These are phyloP conservation scores for Paramyrothecium sp. DNA, from an alignment of 2,329 filamentous ascomycete species.

Conservation along the genomic window DNA sequence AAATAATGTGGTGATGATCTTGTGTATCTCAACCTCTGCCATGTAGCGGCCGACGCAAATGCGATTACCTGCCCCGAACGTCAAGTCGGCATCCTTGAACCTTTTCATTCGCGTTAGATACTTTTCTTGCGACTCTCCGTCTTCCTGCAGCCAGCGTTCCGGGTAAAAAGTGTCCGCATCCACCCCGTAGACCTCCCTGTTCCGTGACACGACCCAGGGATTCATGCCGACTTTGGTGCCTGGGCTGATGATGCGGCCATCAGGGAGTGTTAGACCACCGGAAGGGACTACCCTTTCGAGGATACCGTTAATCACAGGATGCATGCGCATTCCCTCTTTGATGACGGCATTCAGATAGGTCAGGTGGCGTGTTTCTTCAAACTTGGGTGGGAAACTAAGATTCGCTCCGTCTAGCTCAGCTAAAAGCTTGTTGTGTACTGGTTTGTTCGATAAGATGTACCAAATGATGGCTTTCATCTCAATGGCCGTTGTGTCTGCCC, in stretches of 20 bases:
- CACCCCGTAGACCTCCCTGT: conserved; percentile 39
- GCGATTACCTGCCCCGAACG: neutral
- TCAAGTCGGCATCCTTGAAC: neutral
- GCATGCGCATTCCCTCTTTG: conserved; percentile 47
- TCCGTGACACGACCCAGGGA: conserved; percentile 34
- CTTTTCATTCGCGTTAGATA: neutral
- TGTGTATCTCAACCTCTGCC: neutral
- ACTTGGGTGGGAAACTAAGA: neutral
- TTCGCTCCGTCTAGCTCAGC: neutral
- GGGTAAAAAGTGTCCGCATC: conserved; percentile 44
- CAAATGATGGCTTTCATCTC: neutral
- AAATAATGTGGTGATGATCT: neutral
- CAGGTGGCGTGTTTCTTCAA: conserved; percentile 22
- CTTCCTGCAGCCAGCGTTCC: conserved; percentile 42
- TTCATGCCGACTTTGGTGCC: conserved; percentile 41
- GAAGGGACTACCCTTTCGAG: conserved; percentile 49
- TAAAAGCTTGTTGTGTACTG: neutral
- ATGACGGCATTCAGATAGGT: conserved; percentile 50
- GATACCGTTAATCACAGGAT: conserved; percentile 45
- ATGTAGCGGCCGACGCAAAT: neutral
- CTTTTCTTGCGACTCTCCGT: neutral
- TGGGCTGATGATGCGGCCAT: conserved; percentile 31
- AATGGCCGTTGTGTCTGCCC: neutral
- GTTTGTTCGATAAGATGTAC: neutral
- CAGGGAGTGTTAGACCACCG: conserved; percentile 30